Base-by-base conservation (phyloP, 164 flowering plant species). In the Annona cherimola region DNA sequence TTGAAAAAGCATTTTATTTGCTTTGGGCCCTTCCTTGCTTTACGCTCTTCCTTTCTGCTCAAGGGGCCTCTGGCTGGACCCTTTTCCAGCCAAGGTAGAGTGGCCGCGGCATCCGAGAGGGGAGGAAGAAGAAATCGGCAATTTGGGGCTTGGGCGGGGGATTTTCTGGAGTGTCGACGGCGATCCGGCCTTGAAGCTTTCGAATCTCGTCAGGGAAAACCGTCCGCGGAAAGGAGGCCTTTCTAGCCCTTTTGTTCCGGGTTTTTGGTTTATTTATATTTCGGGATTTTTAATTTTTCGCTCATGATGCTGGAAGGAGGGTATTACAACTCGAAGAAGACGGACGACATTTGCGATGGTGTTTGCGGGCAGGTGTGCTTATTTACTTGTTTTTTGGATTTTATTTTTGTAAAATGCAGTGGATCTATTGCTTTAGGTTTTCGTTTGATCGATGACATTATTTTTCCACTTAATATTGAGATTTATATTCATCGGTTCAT, bases 261-360 rank as follows among this genome's bases (percentile, higher is more conserved):
- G 57, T 9, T 50, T 50, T 2, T 2, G 14, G 9, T 50, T 50
- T 50, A 46, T 46, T 46, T 46, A 5, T 46, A 46, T 46, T 50
- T 50, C 2, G 2, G 18, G 50, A 64, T 65, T n/a, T 12, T 20
- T 43, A 11, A 9, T 59, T 42, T 42, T 45, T 50, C 40, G 12
- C 12, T n/a, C 39, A 84, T 86, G 89, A 66, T 86, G 69, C 90
- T 86, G 73, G 93, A 81, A 43, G 59, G 60, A 69, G 81, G 78
- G 42, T 89, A 92, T 69, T 87, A 83, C 64, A 71, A 66, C 76
- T 90, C 86, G 57, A 92, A 90, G 86, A 92, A 92, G 79, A 81
- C 87, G 60, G 96, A 92, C 79, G 96, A 86, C 79, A 80, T 89
- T 19, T 92, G 94, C 71, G 86, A 83, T 35, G 90, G 83, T n/a